Percentiles rank a stretch among this genome's conserved stretches.
These are phyloP conservation scores for Boletus rubroflammeus DNA, from an alignment of 768 basidiomycete species.

Conservation along the genomic window DNA sequence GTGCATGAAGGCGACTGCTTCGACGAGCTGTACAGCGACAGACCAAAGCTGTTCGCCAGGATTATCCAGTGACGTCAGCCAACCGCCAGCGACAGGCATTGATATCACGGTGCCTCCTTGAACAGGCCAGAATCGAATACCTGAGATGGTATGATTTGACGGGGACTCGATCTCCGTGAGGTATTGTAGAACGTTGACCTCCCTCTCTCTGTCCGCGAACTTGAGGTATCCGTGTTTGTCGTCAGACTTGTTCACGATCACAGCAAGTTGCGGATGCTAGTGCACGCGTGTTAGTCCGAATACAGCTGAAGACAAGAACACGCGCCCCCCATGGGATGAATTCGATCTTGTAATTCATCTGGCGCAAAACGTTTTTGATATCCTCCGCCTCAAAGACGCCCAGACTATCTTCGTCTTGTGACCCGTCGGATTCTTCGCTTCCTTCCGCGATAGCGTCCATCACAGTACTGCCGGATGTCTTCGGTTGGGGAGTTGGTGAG, in stretches of 20 bases:
- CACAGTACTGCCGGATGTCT: background rate
- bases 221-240: conserved; percentile 6
- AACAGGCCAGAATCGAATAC: background rate
- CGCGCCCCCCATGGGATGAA: background rate
- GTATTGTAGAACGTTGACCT: conserved; percentile 7
- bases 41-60: background rate
- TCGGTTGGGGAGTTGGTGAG: background rate
- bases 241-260: background rate
- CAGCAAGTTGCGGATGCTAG: conserved; percentile 14
- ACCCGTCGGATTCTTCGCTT: too few relatives aligned
- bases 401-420: background rate
- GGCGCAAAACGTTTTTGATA: background rate
- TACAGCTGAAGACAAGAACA: background rate
- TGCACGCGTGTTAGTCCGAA: background rate
- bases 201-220: background rate
- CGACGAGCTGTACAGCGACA: background rate
- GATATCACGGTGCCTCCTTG: background rate
- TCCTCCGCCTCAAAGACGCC: background rate
- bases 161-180: background rate
- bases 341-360: background rate
- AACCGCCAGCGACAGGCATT: background rate
- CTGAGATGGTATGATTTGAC: background rate
- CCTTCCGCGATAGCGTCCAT: background rate
- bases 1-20: conserved; percentile 12
- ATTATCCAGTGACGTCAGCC: background rate